A percentile compares a stretch with the other conserved stretches of the same genome.
Conservation (phyloP, 129 eudicot species). For the Helichrysum umbraculigerum region DNA sequence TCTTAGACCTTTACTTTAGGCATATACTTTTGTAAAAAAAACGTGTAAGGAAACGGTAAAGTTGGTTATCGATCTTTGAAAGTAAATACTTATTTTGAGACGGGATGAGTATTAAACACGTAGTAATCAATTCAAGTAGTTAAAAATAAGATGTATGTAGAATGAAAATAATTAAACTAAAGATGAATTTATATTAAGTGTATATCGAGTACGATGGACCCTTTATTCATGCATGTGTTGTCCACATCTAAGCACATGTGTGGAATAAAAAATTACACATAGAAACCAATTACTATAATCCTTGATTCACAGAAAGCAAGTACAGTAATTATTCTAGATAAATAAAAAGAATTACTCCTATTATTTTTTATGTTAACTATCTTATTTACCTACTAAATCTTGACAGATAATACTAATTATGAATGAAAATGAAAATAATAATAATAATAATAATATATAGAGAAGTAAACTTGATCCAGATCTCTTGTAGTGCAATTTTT, state of each 20-base stretch:
- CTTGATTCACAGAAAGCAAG: not conserved
- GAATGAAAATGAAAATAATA: not conserved
- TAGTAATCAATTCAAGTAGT: not conserved
- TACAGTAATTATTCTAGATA: not conserved
- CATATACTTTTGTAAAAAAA: too few species aligned
- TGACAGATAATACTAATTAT: not conserved
- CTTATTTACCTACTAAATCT: not conserved
- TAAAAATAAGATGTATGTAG: not conserved
- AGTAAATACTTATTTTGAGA: too few species aligned
- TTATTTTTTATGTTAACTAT: not conserved
- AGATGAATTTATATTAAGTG: not conserved
- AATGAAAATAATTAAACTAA: not conserved
- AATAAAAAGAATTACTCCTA: too few species aligned
- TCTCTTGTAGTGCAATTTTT: constrained; percentile 50
- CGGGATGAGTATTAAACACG: too few species aligned
- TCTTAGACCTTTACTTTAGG: too few species aligned
- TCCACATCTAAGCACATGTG: constrained; percentile 8
- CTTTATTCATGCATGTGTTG: constrained; percentile 4
- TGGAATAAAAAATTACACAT: not conserved
- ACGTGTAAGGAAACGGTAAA: too few species aligned
- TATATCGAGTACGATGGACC: not conserved
- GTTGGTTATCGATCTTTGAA: too few species aligned
- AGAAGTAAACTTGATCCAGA: constrained; percentile 61
- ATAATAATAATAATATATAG: constrained; percentile 39
- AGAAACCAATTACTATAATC: not conserved